Conservation (phyloP, 495 filamentous ascomycete genomes). For the Tuber brumale region DNA sequence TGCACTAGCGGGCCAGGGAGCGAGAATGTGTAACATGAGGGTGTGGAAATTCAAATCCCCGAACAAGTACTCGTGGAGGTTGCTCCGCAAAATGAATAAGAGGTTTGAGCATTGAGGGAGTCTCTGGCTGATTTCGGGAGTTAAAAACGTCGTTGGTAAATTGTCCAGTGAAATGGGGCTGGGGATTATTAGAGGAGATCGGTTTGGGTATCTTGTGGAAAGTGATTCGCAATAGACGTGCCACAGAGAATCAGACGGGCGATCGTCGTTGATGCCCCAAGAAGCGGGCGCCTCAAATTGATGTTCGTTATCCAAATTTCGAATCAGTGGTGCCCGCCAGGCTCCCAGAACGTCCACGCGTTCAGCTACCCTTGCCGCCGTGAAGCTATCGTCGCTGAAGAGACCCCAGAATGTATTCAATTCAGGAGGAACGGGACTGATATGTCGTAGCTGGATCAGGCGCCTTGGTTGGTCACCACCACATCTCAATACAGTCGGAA, state of each 20-base stretch:
- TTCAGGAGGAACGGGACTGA: not conserved
- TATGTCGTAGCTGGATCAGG: not conserved
- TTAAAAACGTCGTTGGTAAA: not conserved
- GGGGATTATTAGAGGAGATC: not conserved
- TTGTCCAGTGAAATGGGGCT: not conserved
- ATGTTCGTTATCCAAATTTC: not conserved
- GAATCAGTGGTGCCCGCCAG: not conserved
- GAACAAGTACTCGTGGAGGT: not conserved
- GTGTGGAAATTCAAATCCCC: not conserved
- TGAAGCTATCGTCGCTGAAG: not conserved
- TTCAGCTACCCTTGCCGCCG: not conserved
- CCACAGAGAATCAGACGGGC: not conserved
- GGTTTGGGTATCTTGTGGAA: not conserved
- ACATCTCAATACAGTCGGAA: not conserved
- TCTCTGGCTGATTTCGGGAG: not conserved
- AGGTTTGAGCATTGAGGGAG: slow-evolving; percentile 1
- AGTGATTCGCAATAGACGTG: not conserved
- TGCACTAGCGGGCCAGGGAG: not conserved
- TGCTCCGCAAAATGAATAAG: not conserved
- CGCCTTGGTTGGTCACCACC: not conserved
- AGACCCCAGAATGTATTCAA: not conserved
- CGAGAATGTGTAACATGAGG: not conserved
- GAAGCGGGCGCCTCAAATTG: not conserved
- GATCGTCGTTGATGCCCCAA: not conserved
- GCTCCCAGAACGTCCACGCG: not conserved